Base-by-base conservation (phyloP, 2,329 filamentous ascomycete genomes). In the Alternaria ventricosa region DNA sequence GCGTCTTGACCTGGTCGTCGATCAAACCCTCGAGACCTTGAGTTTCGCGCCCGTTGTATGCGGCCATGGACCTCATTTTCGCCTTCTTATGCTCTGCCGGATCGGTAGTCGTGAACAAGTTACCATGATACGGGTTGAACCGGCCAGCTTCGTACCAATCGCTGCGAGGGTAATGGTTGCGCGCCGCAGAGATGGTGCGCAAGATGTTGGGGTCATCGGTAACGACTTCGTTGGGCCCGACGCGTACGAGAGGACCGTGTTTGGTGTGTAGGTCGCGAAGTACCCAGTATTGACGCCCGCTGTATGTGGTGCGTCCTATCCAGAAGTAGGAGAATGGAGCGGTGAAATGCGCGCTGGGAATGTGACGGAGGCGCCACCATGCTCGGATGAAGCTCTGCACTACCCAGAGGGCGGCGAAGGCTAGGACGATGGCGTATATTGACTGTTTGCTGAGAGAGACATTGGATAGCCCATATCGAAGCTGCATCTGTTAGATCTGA, bases 181-280 rank as follows among this genome's bases (percentile, higher is more conserved):
- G 67, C 4, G 75, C 75, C 7, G 75, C 78, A 59, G 81, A 82
- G 47, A 85, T 82, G 65, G 78, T 81, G 15, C 74, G 71, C 70
- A 83, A 78, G 8, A 85, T 73, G 41, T 84, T 81, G 0, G 83
- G 78, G 22, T 84, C 84, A n/a, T 81, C 81, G 0, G 84, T 84
- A 46, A 84, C 64, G 53, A 86, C 73, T 53, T 84, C 65, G n/a
- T 82, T 83, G 9, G 84, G 83, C 0, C 82, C 80, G 25, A 82
- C 78, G 30, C 84, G 50, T 73, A 78, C 80, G 43, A 81, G 72
- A 33, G 57, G 47, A 18, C 57, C 57, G 15, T 36, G 20, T 43
- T 44, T 55, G 13, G 33, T 25, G 6, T 55, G 22, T 3, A 55
- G 7, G 11, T 55, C 25, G 53, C 59, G 59, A 23, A 50, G 55